phyloP scores from a whole-genome alignment of 83 land plant genomes.

The Isoetes engelmannii region DNA sequence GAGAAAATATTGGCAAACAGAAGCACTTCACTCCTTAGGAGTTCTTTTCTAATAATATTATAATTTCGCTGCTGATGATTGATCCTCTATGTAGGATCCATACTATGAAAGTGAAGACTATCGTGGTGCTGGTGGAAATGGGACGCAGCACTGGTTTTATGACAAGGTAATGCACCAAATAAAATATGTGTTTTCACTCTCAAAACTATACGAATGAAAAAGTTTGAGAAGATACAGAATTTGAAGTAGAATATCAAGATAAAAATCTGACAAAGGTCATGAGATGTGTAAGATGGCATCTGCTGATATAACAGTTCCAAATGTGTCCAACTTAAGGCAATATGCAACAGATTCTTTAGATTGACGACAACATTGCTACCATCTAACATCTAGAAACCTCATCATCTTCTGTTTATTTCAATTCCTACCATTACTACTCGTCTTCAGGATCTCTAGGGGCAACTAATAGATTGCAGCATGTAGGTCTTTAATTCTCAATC shows the following conservation, averaged over 20 bases:
- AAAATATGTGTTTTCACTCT: background rate
- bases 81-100: constrained; percentile 16
- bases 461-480: no score
- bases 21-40: no score
- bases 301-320: background rate
- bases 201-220: background rate
- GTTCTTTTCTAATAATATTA: no score
- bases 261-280: background rate
- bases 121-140: constrained; percentile 31
- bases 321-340: background rate
- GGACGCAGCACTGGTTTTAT: constrained; percentile 29
- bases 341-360: background rate
- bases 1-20: no score
- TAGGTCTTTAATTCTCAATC: no score
- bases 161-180: constrained; percentile 11
- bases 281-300: background rate
- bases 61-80: no score
- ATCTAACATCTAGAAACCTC: no score
- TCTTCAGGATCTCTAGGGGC: no score
- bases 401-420: no score
- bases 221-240: background rate
- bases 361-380: no score
- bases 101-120: constrained; percentile 32
- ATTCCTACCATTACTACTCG: no score
- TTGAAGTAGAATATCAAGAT: no score